phyloP scores from a whole-genome alignment of 345 rosid species.

The Camelina sativa region DNA sequence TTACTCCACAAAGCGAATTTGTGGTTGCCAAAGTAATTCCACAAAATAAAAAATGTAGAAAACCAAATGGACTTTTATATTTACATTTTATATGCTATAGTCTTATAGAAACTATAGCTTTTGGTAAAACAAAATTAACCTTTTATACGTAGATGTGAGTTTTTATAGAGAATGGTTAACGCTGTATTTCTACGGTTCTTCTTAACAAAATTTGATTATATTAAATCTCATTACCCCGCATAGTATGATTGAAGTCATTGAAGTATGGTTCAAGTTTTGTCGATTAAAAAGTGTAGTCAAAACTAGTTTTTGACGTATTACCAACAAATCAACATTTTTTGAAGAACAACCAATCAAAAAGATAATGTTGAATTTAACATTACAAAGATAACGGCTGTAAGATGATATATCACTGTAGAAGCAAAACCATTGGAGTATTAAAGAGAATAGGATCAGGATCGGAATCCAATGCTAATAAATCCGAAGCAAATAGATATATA shows the following conservation, averaged over 20 bases:
- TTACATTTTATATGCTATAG: neutral
- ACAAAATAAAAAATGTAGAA: neutral
- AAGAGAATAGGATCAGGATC: neutral
- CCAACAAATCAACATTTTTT: neutral
- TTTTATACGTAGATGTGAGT: neutral
- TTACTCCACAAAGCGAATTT: neutral
- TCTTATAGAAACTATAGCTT: neutral
- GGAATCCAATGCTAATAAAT: slow-evolving; percentile 26
- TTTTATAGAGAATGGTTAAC: neutral
- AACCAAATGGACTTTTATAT: neutral
- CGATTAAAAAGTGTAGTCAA: neutral
- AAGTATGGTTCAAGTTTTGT: no score
- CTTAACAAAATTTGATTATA: no score
- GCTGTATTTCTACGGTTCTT: no score
- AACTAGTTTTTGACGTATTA: neutral
- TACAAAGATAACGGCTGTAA: neutral
- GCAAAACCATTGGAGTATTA: neutral
- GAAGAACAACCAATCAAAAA: neutral
- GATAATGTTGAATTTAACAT: neutral
- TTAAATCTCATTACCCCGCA: no score
- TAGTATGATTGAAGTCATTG: no score
- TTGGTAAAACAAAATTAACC: neutral
- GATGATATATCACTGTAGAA: neutral
- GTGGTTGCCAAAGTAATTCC: neutral
- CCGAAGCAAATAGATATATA: neutral